Evolutionary conservation across 2,329 filamentous ascomycete species (phyloP).

Genomic region (Ceratocystis huliohia): DNA sequence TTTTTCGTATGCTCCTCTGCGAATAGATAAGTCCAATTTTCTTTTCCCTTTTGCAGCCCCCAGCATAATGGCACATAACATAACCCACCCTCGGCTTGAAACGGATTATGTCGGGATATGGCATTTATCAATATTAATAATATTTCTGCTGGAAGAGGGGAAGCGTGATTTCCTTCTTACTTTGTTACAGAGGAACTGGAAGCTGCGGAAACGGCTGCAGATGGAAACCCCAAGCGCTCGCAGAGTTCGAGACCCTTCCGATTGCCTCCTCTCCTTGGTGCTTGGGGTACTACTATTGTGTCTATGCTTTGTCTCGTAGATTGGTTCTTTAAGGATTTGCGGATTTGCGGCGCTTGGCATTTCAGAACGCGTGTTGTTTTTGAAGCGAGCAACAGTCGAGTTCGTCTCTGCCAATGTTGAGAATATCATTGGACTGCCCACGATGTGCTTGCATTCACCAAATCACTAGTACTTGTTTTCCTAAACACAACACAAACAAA

Average conservation of each 20-base stretch:
- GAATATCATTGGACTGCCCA: too few species aligned
- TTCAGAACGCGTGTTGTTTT: background rate
- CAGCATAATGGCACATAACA: background rate
- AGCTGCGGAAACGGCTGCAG: background rate
- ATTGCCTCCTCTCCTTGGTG: background rate
- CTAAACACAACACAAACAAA: background rate
- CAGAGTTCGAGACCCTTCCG: background rate
- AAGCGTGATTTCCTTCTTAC: constrained; percentile 1
- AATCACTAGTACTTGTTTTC: too few species aligned
- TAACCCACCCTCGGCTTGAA: background rate
- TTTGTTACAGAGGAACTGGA: background rate
- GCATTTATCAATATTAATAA: background rate
- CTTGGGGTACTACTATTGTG: background rate
- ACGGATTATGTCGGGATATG: constrained; percentile 6
- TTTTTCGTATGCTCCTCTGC: background rate
- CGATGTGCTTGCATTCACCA: too few species aligned
- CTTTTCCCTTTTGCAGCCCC: background rate
- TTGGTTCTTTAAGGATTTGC: background rate
- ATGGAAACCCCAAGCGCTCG: constrained; percentile 6
- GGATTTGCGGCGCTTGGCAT: constrained; percentile 8
- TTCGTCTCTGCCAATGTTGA: too few species aligned
- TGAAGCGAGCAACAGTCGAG: too few species aligned
- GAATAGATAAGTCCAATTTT: background rate
- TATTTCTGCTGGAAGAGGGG: background rate
- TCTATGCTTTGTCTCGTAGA: constrained; percentile 2